Conservation (phyloP, 495 filamentous ascomycete species). For the Lineolata rhizophorae region DNA sequence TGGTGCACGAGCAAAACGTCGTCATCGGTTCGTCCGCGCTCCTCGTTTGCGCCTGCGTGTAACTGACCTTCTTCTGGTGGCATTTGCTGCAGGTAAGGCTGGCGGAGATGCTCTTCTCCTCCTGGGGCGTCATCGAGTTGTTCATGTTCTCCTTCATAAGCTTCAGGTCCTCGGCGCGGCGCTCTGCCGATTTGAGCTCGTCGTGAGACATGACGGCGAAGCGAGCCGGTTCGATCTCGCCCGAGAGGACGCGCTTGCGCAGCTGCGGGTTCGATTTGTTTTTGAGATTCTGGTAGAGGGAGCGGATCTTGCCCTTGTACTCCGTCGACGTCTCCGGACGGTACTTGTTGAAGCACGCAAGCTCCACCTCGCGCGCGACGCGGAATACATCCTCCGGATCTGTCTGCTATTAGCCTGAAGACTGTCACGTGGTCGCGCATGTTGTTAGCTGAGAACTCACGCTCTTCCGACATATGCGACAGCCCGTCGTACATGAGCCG, state of each 20-base stretch:
- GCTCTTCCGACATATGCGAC: slow-evolving; percentile 32
- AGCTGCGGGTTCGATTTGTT: slow-evolving; percentile 65
- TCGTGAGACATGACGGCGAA: slow-evolving; percentile 59
- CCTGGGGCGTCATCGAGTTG: slow-evolving; percentile 78
- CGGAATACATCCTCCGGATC: slow-evolving; percentile 33
- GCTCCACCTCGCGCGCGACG: slow-evolving; percentile 50
- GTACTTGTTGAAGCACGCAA: slow-evolving; percentile 41
- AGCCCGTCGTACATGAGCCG: slow-evolving; percentile 82
- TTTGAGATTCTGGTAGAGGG: slow-evolving; percentile 83
- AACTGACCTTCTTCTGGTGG: slow-evolving; percentile 76
- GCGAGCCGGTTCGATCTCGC: slow-evolving; percentile 41
- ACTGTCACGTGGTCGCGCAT: not conserved
- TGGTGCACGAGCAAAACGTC: slow-evolving; percentile 57
- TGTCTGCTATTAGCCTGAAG: slow-evolving; percentile 6
- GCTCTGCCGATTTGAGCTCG: slow-evolving; percentile 58
- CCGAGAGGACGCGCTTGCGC: slow-evolving; percentile 48
- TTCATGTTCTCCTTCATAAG: slow-evolving; percentile 83
- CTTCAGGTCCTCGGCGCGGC: slow-evolving; percentile 39
- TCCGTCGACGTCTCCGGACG: slow-evolving; percentile 42
- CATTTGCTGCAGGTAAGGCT: slow-evolving; percentile 76
- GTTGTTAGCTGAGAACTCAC: slow-evolving; percentile 23
- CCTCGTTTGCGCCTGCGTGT: slow-evolving; percentile 88
- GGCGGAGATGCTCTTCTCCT: slow-evolving; percentile 68
- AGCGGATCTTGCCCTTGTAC: slow-evolving; percentile 74
- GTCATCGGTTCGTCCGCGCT: slow-evolving; percentile 86